Base-by-base conservation (phyloP, 2,329 filamentous ascomycete genomes). In the Alternaria angustiovoidea region DNA sequence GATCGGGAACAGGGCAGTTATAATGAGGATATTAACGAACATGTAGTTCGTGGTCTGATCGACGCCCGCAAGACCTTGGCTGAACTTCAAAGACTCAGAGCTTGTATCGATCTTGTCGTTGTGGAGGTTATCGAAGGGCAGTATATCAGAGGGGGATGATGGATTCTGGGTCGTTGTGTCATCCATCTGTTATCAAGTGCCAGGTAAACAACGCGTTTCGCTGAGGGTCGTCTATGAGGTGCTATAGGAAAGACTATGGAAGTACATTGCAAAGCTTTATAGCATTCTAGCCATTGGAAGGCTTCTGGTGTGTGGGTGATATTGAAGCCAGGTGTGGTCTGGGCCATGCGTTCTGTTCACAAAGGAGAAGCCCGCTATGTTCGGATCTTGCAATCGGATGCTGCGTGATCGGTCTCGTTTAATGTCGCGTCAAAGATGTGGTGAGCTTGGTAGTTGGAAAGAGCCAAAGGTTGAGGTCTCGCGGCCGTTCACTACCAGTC, bases 41-140 rank as follows among this genome's bases (percentile, higher is more conserved):
- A 81, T 70, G 57, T 75, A 82, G 69, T 83, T 83, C 12, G 70
- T 62, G 16, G 65, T 63, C 60, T 83, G 81, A 59, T 82, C 70
- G 34, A 83, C 81, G 18, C 81, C 81, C 22, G 67, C 67, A 5
- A 83, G 73, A 41, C 81, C 81, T 62, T 81, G 76, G 53, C 75
- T 74, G 53, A 70, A 78, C 20, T 64, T 66, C 59, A 74, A 73
- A 8, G 70, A 71, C 41, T 74, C 70, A 18, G 12, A 16, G 32
- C 61, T 63, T 34, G 52, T 54, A 7, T 16, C 7, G 6, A 64
- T 61, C 16, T 46, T 32, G 18, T 61, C 47, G 11, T 57, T 57
- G n/a, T 61, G 54, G 22, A 60, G 48, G 32, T 61, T 47, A 34
- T 64, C 38, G 12, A 66, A 43, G n/a, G 57, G 28, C 7, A 58